Conservation (phyloP, 768 basidiomycete genomes). For the Tylopilus felleus region DNA sequence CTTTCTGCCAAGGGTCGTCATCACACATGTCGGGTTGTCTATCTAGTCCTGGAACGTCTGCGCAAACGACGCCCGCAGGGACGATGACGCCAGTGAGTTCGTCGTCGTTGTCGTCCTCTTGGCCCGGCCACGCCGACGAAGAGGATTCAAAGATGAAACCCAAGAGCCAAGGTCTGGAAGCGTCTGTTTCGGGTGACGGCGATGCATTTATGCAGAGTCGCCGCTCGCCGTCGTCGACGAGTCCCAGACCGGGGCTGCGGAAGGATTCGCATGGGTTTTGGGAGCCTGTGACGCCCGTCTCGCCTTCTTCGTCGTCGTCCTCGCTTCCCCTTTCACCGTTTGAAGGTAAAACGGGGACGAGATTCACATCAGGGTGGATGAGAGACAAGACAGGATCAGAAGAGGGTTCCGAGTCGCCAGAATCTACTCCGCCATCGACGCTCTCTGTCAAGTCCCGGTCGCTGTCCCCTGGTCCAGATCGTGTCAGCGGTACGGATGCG, state of each 20-base stretch:
- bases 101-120: not conserved
- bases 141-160: not conserved
- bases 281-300: slow-evolving; percentile 17
- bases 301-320: slow-evolving; percentile 21
- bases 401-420: not conserved
- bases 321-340: slow-evolving; percentile 15
- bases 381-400: not conserved
- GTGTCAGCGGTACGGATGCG: slow-evolving; percentile 2
- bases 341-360: slow-evolving; percentile 1
- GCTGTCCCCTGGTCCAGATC: slow-evolving; percentile 12
- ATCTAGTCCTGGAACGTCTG: slow-evolving; percentile 1
- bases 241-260: slow-evolving; percentile 11
- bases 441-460: slow-evolving; percentile 14
- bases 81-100: slow-evolving; percentile 5
- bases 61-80: slow-evolving; percentile 12
- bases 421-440: not conserved
- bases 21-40: not conserved
- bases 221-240: slow-evolving; percentile 9
- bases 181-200: not conserved
- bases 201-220: slow-evolving; percentile 6
- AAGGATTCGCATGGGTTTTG: slow-evolving; percentile 30
- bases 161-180: not conserved
- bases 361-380: not conserved
- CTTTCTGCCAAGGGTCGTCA: slow-evolving; percentile 15
- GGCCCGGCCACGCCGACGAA: not conserved